Percentiles rank a stretch among this genome's conserved stretches.
phyloP scores from a whole-genome alignment of 345 rosid species.

The Murraya paniculata region DNA sequence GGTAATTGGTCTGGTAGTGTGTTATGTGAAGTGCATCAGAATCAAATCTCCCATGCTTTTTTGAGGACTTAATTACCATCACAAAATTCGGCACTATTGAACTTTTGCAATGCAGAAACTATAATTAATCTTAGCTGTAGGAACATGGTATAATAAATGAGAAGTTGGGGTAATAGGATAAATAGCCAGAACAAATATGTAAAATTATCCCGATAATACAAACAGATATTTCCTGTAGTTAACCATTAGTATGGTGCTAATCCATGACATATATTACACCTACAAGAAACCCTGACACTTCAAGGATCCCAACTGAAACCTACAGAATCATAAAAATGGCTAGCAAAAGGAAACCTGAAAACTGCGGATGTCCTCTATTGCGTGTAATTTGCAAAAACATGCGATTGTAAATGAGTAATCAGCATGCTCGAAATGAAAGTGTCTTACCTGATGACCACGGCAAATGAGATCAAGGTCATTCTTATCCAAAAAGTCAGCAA shows the following conservation, averaged over 20 bases:
- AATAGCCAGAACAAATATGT: neutral
- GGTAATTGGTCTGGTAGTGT: neutral
- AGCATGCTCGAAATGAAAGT: conserved; percentile 2
- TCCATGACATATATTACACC: neutral
- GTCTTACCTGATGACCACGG: conserved; percentile 92
- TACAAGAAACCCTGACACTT: neutral
- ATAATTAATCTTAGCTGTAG: neutral
- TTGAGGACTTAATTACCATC: neutral
- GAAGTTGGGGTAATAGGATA: neutral
- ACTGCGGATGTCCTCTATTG: neutral
- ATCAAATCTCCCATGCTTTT: neutral
- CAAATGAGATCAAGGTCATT: conserved; percentile 95
- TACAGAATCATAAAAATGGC: neutral
- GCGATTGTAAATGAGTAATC: neutral
- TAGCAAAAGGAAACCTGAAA: neutral
- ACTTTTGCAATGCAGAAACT: neutral
- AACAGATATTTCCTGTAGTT: neutral
- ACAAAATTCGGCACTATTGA: neutral
- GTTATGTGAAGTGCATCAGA: neutral
- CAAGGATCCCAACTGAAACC: neutral
- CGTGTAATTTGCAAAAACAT: neutral
- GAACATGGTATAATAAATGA: neutral
- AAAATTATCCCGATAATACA: neutral
- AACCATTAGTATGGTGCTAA: neutral
- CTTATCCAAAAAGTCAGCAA: conserved; percentile 84